Base-by-base conservation (phyloP, 768 basidiomycete genomes). In the Agaricus subrufescens region DNA sequence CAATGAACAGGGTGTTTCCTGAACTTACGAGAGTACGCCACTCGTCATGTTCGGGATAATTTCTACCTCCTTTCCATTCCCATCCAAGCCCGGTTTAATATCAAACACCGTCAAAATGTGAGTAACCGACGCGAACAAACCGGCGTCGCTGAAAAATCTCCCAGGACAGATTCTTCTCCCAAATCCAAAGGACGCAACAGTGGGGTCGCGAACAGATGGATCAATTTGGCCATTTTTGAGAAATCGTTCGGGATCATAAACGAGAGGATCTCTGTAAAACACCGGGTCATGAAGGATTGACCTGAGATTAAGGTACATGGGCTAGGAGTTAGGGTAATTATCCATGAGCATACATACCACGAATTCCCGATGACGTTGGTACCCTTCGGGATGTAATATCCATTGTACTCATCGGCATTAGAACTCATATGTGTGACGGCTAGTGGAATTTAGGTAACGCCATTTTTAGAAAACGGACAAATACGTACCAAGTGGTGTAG, bases 161-260 rank as follows among this genome's bases (percentile, higher is more conserved):
- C 66, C 68, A 3, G 66, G 64, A 19, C 66, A 69, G 26, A 68
- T 65, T 49, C 68, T 67, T 31, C 46, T 39, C 7, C 72, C 72
- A 60, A 64, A 71, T 14, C 72, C 69, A 56, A 71, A 72, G 25
- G 65, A 66, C 27, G 64, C 63, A 19, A 55, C 54, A 15, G 61
- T 64, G 5, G 70, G 67, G 47, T 69, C 61, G 27, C 62, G 60
- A 10, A 63, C 63, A 43, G 62, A 47, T 0, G 64, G 61, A 54
- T 67, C 62, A 27, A 64, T 60, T 44, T 65, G 57, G 11, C 58
- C 58, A 23, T 63, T 54, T 31, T 60, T 67, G 34, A 71, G 59
- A 51, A 65, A 73, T 4, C 69, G 62, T 26, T 71, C 70, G 1
- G 70, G 71, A 25, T 65, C 59, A 40, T 66, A 71, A 25, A 62